phyloP scores from a whole-genome alignment of 176 grass and related monocot genomes.

The Otatea glauca region DNA sequence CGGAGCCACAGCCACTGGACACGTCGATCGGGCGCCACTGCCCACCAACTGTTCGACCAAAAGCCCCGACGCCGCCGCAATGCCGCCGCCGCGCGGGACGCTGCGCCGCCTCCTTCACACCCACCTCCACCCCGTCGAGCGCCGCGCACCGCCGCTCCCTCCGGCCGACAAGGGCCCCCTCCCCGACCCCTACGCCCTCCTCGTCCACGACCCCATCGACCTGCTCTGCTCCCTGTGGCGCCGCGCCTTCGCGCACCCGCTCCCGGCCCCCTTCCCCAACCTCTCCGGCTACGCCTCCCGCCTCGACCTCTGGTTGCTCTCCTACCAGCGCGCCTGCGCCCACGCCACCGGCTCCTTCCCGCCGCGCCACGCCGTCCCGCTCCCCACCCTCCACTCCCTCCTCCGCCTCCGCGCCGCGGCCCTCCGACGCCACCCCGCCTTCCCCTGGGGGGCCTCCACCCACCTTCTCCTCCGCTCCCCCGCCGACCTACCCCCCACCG shows the following conservation, averaged over 20 bases:
- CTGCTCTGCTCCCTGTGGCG: conserved; percentile 77
- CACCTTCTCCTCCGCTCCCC: conserved; percentile 83
- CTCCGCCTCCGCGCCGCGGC: conserved; percentile 61
- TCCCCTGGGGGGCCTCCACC: conserved; percentile 78
- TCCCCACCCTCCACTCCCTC: conserved; percentile 76
- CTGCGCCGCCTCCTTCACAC: conserved; percentile 50
- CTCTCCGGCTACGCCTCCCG: conserved; percentile 87
- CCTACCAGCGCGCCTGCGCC: conserved; percentile 87
- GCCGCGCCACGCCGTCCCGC: conserved; percentile 59
- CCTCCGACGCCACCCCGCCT: conserved; percentile 61
- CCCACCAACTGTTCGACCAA: conserved; percentile 52
- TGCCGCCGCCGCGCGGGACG: conserved; percentile 33
- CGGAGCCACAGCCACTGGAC: too few species aligned
- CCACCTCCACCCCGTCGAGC: background rate
- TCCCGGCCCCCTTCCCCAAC: conserved; percentile 60
- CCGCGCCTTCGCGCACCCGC: conserved; percentile 66
- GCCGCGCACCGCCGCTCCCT: conserved; percentile 12
- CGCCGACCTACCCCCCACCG: conserved; percentile 64
- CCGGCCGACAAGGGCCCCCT: conserved; percentile 30
- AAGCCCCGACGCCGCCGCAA: conserved; percentile 1
- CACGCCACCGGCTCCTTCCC: conserved; percentile 84
- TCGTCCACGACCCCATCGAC: conserved; percentile 83
- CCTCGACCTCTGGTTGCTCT: conserved; percentile 90
- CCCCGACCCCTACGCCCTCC: conserved; percentile 67
- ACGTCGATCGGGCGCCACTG: too few species aligned